Percentiles rank a stretch among this genome's conserved stretches.
These are phyloP conservation scores for Alternaria atra DNA, from an alignment of 2,329 filamentous ascomycete species.

Conservation along the genomic window DNA sequence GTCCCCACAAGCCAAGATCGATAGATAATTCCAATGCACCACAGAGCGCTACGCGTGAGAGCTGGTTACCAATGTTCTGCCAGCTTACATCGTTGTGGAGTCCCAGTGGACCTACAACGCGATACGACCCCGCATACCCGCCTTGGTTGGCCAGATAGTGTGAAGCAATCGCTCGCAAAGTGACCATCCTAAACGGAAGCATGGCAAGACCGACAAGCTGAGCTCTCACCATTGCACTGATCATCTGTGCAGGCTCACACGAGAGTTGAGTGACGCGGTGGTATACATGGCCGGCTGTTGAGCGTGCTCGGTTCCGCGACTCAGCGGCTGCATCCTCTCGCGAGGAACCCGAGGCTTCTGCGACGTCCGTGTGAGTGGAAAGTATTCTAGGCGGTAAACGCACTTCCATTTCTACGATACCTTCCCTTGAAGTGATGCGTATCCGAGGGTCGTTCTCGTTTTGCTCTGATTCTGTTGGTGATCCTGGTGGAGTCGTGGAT, in stretches of 20 bases:
- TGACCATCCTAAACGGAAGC: constrained; percentile 44
- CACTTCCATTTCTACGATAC: constrained; percentile 52
- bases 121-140: constrained; percentile 14
- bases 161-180: constrained; percentile 42
- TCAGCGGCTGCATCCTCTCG: constrained; percentile 15
- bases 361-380: constrained; percentile 39
- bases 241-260: constrained; percentile 43
- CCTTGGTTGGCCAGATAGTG: constrained; percentile 35
- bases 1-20: constrained; percentile 47
- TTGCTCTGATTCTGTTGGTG: constrained; percentile 37
- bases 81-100: constrained; percentile 22
- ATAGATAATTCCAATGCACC: constrained; percentile 43
- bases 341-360: constrained; percentile 20
- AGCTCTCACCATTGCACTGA: constrained; percentile 42
- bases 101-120: constrained; percentile 19
- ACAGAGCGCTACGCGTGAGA: constrained; percentile 47
- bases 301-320: constrained; percentile 10
- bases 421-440: constrained; percentile 50
- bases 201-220: constrained; percentile 43
- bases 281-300: constrained; percentile 18
- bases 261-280: constrained; percentile 51
- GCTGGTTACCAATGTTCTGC: constrained; percentile 30
- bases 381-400: constrained; percentile 46
- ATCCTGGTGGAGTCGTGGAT: constrained; percentile 32
- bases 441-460: constrained; percentile 48